phyloP scores from a whole-genome alignment of 495 filamentous ascomycete species.

The Penicillium paradoxum region DNA sequence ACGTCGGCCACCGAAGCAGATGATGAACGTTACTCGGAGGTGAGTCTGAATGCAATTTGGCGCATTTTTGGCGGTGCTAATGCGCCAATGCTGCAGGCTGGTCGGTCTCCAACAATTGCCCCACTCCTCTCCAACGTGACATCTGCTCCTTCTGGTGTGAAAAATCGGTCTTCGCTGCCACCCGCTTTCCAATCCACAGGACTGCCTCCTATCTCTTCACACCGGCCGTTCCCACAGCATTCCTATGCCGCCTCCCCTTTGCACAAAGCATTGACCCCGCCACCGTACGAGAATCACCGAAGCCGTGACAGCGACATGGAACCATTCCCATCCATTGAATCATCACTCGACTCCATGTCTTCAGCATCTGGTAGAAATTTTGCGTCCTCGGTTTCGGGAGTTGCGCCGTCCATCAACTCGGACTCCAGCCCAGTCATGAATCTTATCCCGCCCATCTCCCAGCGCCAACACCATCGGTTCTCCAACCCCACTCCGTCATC shows the following conservation, averaged over 20 bases:
- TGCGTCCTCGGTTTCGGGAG: constrained; percentile 50
- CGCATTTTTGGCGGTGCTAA: background rate
- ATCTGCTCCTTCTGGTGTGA: constrained; percentile 31
- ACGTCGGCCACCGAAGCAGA: constrained; percentile 83
- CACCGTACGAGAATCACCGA: constrained; percentile 60
- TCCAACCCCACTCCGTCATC: constrained; percentile 44
- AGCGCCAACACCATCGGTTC: constrained; percentile 45
- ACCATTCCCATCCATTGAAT: constrained; percentile 82
- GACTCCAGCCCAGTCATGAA: constrained; percentile 49
- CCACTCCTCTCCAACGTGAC: constrained; percentile 41
- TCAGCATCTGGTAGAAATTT: constrained; percentile 57
- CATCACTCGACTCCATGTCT: constrained; percentile 53
- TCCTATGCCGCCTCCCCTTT: constrained; percentile 82
- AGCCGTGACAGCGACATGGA: constrained; percentile 55
- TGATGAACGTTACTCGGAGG: constrained; percentile 71
- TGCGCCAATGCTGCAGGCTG: constrained; percentile 33
- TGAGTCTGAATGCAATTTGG: constrained; percentile 14
- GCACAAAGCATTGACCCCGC: constrained; percentile 77
- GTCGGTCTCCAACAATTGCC: constrained; percentile 60
- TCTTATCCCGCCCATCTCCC: constrained; percentile 33
- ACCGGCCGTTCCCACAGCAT: constrained; percentile 55
- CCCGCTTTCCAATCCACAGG: constrained; percentile 49
- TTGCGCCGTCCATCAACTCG: constrained; percentile 42
- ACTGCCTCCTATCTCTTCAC: constrained; percentile 38
- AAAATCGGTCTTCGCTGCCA: constrained; percentile 74